Conservation (phyloP, 768 basidiomycete genomes). For the Pholiota conissans region DNA sequence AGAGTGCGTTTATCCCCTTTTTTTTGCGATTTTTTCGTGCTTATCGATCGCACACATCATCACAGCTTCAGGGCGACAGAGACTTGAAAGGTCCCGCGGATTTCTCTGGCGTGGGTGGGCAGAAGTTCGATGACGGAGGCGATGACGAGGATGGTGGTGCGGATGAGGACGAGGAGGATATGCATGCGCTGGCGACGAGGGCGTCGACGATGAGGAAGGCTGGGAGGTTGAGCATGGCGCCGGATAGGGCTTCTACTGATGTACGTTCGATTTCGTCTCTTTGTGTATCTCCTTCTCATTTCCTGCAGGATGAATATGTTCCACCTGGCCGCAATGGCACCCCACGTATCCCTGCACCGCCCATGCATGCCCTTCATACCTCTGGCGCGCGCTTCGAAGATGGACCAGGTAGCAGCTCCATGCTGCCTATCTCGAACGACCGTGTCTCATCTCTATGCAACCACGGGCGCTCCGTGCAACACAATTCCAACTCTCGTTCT, state of each 20-base stretch:
- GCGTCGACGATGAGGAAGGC: constrained; percentile 9
- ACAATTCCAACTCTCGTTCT: background rate
- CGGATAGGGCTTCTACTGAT: constrained; percentile 1
- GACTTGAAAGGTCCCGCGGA: constrained; percentile 35
- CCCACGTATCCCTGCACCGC: background rate
- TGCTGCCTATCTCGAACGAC: constrained; percentile 19
- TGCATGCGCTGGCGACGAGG: background rate
- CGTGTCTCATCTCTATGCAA: constrained; percentile 13
- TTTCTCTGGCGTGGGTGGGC: constrained; percentile 26
- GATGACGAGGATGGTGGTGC: constrained; percentile 8
- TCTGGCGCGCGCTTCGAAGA: constrained; percentile 1
- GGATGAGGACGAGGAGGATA: constrained; percentile 11
- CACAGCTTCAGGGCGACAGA: constrained; percentile 35
- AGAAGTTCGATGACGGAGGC: constrained; percentile 28
- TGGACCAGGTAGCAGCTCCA: constrained; percentile 10
- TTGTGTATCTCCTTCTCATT: background rate
- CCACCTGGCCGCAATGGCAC: background rate
- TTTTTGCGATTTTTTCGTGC: background rate
- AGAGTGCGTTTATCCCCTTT: constrained; percentile 29
- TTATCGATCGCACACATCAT: constrained; percentile 13
- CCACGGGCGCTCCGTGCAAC: too few relatives aligned
- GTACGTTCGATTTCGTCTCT: constrained; percentile 3
- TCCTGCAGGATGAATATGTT: background rate
- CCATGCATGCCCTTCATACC: background rate
- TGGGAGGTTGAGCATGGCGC: background rate